phyloP scores from a whole-genome alignment of 768 basidiomycete species.

The Trametopsis cervina region DNA sequence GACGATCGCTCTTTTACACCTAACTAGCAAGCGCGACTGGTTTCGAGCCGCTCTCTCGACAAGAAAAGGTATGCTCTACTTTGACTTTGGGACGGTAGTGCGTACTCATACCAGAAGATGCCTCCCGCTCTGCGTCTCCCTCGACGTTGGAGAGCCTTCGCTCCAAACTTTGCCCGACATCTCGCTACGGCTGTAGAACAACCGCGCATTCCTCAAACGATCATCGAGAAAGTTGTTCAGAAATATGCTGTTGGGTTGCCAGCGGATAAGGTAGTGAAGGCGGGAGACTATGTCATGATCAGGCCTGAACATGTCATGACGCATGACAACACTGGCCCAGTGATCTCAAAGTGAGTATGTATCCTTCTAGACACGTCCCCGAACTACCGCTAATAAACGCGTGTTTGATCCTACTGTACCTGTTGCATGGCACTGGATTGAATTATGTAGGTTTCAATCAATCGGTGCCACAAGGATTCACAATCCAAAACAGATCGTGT shows the following conservation, averaged over 20 bases:
- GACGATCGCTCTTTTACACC: too few relatives aligned
- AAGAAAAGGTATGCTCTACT: too few relatives aligned
- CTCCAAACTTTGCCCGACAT: not conserved
- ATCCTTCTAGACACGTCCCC: too few relatives aligned
- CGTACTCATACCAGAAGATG: not conserved
- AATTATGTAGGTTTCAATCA: conserved; percentile 79
- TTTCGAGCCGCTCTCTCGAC: too few relatives aligned
- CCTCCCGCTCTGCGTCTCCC: not conserved
- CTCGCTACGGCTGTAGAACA: conserved; percentile 28
- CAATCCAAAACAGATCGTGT: conserved; percentile 81
- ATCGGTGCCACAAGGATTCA: conserved; percentile 85
- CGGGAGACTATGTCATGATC: conserved; percentile 99
- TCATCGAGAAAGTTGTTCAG: conserved; percentile 97
- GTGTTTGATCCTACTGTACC: too few relatives aligned
- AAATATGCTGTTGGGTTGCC: conserved; percentile 91
- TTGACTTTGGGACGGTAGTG: too few relatives aligned
- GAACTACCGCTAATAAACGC: too few relatives aligned
- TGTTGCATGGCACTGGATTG: too few relatives aligned
- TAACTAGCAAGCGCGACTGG: too few relatives aligned
- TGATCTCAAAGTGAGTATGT: conserved; percentile 88
- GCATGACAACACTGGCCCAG: conserved; percentile 97
- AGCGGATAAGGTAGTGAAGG: conserved; percentile 69
- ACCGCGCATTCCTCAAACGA: conserved; percentile 61
- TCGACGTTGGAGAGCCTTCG: not conserved
- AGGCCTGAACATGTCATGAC: conserved; percentile 97